A percentile compares a stretch with the other conserved stretches of the same genome.
Conservation (phyloP, 2,329 filamentous ascomycete genomes). For the Fusarium multiceps region DNA sequence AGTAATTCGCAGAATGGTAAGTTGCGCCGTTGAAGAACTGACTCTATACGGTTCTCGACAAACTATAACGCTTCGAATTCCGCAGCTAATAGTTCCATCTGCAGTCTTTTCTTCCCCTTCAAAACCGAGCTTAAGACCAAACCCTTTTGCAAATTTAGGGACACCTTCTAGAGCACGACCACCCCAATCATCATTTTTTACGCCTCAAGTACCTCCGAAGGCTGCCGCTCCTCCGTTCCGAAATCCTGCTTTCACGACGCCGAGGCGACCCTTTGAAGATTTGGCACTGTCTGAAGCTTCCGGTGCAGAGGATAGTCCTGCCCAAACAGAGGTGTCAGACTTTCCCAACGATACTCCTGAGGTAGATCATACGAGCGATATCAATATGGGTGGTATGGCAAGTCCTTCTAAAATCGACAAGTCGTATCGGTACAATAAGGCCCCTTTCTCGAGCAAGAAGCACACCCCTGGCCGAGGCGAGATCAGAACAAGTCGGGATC, state of each 20-base stretch:
- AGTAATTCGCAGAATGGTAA: constrained; percentile 56
- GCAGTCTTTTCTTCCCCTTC: constrained; percentile 55
- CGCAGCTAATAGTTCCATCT: constrained; percentile 33
- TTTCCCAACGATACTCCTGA: constrained; percentile 64
- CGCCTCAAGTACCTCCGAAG: constrained; percentile 55
- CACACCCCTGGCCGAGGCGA: constrained; percentile 71
- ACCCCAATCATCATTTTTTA: constrained; percentile 60
- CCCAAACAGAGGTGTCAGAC: constrained; percentile 67
- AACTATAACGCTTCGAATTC: neutral
- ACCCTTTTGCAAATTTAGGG: constrained; percentile 52
- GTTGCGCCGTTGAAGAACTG: constrained; percentile 33
- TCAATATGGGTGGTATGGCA: constrained; percentile 57
- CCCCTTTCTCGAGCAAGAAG: constrained; percentile 53
- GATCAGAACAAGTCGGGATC: constrained; percentile 61
- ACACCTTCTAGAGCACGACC: constrained; percentile 57
- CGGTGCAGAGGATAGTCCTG: constrained; percentile 70
- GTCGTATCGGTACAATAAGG: constrained; percentile 58
- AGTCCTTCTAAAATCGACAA: constrained; percentile 61
- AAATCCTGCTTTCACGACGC: constrained; percentile 73
- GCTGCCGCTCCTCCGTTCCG: constrained; percentile 65
- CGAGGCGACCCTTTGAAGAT: constrained; percentile 67
- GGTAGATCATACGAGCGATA: constrained; percentile 57
- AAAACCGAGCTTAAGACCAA: constrained; percentile 50
- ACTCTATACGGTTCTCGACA: neutral
- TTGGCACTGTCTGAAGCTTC: constrained; percentile 66